Evolutionary conservation across 495 filamentous ascomycete species (phyloP), one percentile per base, ranked within the genome.

Genomic region (Tuber borchii): DNA sequence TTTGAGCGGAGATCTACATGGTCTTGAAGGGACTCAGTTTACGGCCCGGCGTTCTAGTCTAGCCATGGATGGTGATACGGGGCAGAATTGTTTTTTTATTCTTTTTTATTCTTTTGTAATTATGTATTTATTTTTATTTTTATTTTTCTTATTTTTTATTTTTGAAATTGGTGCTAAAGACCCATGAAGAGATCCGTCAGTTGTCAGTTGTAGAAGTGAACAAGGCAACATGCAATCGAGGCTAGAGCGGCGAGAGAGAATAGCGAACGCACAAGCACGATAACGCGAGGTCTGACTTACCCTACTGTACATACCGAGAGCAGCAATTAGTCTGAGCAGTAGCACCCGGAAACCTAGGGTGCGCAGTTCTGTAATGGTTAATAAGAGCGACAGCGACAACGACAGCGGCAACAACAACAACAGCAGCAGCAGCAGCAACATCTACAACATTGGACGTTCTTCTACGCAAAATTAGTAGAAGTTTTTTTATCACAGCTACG

Each of bases 281-380:
- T 65, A 65, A 65, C 56, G 56, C 34, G 26, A 65, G 56, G 56
- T 65, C 56, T 65, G 26, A 65, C 56, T 65, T 56, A 56, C 46
- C 46, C 20, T 20, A 48, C 56, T 17, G 56, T 65, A 31, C 56
- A 65, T 17, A 19, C 56, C 56, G 26, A 65, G 56, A 31, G 51
- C 51, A 61, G 51, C 51, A 16, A 61, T 31, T n/a, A 40, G 39
- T 40, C 39, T 40, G 4, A 61, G 51, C 51, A 22, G 56, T 26
- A 65, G 26, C 56, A 65, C 26, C 56, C 56, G 14, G 56, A 34
- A 34, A 65, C 34, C 31, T 26, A 65, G 1, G 56, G 56, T 65
- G 56, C 56, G 56, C 56, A 65, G 56, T 34, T 65, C 56, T 65
- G 26, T 19, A 12, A 65, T 65, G 56, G 56, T 65, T 65, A 34